These are phyloP conservation scores for Catharanthus roseus DNA, from an alignment of 257 asterid species.

Conservation along the genomic window DNA sequence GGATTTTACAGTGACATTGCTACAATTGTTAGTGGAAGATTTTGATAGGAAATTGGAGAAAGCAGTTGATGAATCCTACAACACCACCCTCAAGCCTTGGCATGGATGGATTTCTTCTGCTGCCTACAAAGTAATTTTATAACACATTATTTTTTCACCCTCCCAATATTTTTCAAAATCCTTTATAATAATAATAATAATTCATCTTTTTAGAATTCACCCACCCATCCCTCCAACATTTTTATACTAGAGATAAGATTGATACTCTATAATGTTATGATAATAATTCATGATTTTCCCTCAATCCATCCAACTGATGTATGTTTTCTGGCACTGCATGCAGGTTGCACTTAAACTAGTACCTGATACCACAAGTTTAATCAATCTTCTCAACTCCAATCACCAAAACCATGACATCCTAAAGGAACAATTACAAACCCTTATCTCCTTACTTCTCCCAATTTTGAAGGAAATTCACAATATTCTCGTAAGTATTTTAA, in stretches of 20 bases:
- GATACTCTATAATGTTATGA: too few relatives aligned
- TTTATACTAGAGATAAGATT: too few relatives aligned
- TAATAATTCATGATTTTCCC: too few relatives aligned
- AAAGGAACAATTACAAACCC: slow-evolving; percentile 42
- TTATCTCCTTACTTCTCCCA: slow-evolving; percentile 50
- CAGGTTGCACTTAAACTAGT: slow-evolving; percentile 76
- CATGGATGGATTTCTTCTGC: slow-evolving; percentile 96
- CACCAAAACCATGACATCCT: slow-evolving; percentile 41
- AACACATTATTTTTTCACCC: neutral
- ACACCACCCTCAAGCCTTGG: slow-evolving; percentile 71
- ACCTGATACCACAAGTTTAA: slow-evolving; percentile 49
- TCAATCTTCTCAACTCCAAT: slow-evolving; percentile 48
- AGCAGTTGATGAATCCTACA: slow-evolving; percentile 74
- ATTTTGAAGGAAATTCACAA: slow-evolving; percentile 44
- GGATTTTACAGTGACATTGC: slow-evolving; percentile 51
- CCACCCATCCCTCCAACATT: too few relatives aligned
- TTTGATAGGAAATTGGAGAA: slow-evolving; percentile 55
- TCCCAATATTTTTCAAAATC: too few relatives aligned
- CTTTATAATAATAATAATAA: too few relatives aligned
- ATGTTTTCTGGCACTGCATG: neutral
- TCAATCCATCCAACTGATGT: neutral
- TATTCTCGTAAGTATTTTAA: slow-evolving; percentile 44
- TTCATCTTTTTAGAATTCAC: too few relatives aligned
- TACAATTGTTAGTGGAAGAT: slow-evolving; percentile 55
- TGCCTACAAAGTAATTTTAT: slow-evolving; percentile 49